A percentile compares a stretch with the other conserved stretches of the same genome.
These are phyloP conservation scores for Aspergillus niger DNA, from an alignment of 2,329 filamentous ascomycete genomes.

Conservation along the genomic window DNA sequence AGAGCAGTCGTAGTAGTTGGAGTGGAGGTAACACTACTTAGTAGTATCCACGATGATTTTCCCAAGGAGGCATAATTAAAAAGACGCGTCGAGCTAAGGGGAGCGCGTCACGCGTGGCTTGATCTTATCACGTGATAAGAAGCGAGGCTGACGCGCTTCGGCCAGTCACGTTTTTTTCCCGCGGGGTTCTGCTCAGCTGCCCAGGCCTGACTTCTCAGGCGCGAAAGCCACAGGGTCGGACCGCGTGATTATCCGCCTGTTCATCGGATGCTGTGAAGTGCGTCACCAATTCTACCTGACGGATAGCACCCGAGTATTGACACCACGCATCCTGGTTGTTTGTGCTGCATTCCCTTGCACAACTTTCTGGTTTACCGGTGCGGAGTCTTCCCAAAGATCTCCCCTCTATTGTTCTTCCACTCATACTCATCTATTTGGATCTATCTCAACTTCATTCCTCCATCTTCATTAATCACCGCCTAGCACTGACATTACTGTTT, in stretches of 20 bases:
- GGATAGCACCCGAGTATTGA: not conserved
- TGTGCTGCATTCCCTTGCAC: not conserved
- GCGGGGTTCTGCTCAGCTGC: not conserved
- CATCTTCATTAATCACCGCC: slow-evolving; percentile 6
- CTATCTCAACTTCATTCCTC: not conserved
- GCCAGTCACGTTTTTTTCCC: not conserved
- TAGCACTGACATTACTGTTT: slow-evolving; percentile 23
- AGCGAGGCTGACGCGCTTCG: not conserved
- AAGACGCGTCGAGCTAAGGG: slow-evolving; percentile 14
- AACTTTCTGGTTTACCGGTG: not conserved
- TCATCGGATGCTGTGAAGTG: not conserved
- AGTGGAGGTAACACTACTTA: not conserved
- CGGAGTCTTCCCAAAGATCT: not conserved
- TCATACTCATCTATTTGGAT: not conserved
- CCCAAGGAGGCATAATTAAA: slow-evolving; percentile 25
- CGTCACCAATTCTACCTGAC: slow-evolving; percentile 8
- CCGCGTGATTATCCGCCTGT: not conserved
- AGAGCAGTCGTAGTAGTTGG: not conserved
- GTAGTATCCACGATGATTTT: not conserved
- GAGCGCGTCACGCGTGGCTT: slow-evolving; percentile 15
- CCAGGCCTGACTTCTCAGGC: not conserved
- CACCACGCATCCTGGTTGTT: not conserved
- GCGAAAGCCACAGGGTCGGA: not conserved
- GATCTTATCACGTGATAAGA: not conserved
- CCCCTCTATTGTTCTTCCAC: not conserved